Percentiles rank a stretch among this genome's conserved stretches.
Conservation (phyloP, 2,329 filamentous ascomycete species). For the Ceratocystis papillata region DNA sequence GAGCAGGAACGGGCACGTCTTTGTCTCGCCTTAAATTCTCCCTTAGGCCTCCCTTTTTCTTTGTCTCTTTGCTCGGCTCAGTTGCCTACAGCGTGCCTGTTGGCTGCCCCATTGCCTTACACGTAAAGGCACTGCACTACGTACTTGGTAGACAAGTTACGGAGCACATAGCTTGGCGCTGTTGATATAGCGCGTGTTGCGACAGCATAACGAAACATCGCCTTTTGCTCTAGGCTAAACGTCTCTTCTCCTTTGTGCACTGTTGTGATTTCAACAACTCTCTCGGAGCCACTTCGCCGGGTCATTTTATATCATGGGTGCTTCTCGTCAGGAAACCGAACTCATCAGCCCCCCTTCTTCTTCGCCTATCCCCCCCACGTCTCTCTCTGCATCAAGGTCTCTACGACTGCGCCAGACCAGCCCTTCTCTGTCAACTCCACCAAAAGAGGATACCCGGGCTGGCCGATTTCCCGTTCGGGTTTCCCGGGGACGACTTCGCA, state of each 20-base stretch:
- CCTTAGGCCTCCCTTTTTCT: neutral
- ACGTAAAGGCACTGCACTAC: neutral
- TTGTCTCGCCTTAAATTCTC: neutral
- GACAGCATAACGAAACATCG: neutral
- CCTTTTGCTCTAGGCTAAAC: no score
- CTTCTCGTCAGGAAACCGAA: slow-evolving; percentile 12
- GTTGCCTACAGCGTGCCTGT: neutral
- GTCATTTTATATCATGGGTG: slow-evolving; percentile 8
- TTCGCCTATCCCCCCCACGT: slow-evolving; percentile 3
- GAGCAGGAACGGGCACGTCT: neutral
- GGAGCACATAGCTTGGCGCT: neutral
- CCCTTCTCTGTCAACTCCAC: slow-evolving; percentile 1
- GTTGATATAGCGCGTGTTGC: neutral
- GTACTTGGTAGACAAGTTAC: neutral
- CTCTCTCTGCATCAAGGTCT: neutral
- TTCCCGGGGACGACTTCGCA: slow-evolving; percentile 17
- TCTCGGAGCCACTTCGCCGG: neutral
- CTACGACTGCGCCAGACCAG: slow-evolving; percentile 8
- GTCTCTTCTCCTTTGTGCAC: neutral
- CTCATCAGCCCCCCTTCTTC: slow-evolving; percentile 13
- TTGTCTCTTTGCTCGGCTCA: neutral
- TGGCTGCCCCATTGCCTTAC: neutral
- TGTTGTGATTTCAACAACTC: neutral
- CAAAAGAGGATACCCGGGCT: slow-evolving; percentile 17
- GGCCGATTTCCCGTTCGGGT: slow-evolving; percentile 22